Conservation (phyloP, 768 basidiomycete species). For the Naganishia antarctica region DNA sequence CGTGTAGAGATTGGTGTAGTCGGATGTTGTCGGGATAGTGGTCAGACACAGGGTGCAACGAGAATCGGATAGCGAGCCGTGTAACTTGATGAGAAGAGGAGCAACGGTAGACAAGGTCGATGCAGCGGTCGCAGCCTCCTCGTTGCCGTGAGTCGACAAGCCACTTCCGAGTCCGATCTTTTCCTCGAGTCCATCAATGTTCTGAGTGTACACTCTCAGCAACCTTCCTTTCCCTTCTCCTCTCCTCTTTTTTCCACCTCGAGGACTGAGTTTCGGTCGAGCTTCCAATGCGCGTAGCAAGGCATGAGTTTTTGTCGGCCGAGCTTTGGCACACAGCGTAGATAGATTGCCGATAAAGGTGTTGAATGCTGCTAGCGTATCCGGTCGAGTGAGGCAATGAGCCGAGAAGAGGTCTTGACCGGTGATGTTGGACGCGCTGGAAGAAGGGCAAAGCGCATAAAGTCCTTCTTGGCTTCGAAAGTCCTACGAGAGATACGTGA, state of each 20-base stretch:
- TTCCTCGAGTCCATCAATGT: conserved; percentile 92
- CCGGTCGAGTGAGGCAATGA: conserved; percentile 77
- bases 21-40: conserved; percentile 4
- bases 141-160: background rate
- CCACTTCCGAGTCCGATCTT: conserved; percentile 59
- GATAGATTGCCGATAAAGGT: conserved; percentile 89
- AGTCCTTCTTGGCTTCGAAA: conserved; percentile 92
- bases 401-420: conserved; percentile 95
- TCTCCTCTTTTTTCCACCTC: conserved; percentile 10
- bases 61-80: conserved; percentile 17
- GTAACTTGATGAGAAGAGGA: conserved; percentile 12
- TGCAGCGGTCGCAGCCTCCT: background rate
- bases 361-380: conserved; percentile 83
- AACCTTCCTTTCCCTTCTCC: conserved; percentile 65
- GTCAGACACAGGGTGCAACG: conserved; percentile 13
- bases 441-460: conserved; percentile 75
- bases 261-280: conserved; percentile 13
- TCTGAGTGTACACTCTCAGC: conserved; percentile 89
- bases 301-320: conserved; percentile 77
- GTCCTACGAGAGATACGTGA: conserved; percentile 58
- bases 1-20: background rate
- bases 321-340: conserved; percentile 61
- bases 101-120: background rate
- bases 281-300: conserved; percentile 77
- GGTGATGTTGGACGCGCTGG: conserved; percentile 54